These are phyloP conservation scores for Rheum nobile DNA, from an alignment of 148 eudicot species.

Conservation along the genomic window DNA sequence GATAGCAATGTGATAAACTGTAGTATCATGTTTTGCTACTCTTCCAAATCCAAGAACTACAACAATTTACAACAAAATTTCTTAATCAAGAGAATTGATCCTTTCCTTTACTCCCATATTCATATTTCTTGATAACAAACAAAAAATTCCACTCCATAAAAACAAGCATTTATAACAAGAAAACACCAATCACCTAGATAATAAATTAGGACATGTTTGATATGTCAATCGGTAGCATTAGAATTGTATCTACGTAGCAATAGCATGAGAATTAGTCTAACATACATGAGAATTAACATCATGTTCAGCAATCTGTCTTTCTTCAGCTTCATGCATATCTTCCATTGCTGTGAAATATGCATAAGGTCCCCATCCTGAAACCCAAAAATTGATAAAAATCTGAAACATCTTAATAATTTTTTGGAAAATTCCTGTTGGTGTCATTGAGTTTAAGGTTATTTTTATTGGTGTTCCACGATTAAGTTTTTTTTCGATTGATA, in stretches of 20 bases:
- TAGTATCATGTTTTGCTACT: too few relatives aligned
- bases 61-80: too few relatives aligned
- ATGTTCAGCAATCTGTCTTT: background rate
- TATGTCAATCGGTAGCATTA: too few relatives aligned
- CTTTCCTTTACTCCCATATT: background rate
- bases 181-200: background rate
- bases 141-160: background rate
- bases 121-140: background rate
- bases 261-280: background rate
- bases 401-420: too few relatives aligned
- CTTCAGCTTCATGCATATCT: conserved; percentile 12
- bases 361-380: conserved; percentile 55
- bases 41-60: too few relatives aligned
- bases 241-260: too few relatives aligned
- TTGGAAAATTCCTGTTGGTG: too few relatives aligned
- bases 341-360: conserved; percentile 50
- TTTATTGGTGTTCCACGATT: too few relatives aligned
- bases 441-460: too few relatives aligned
- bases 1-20: too few relatives aligned
- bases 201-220: too few relatives aligned
- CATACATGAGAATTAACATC: conserved; percentile 1
- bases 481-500: too few relatives aligned
- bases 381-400: background rate
- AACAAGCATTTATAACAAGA: background rate
- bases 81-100: background rate